Evolutionary conservation across 208 protist genomes (phyloP).

Genomic region (Acanthamoeba comandoni): DNA sequence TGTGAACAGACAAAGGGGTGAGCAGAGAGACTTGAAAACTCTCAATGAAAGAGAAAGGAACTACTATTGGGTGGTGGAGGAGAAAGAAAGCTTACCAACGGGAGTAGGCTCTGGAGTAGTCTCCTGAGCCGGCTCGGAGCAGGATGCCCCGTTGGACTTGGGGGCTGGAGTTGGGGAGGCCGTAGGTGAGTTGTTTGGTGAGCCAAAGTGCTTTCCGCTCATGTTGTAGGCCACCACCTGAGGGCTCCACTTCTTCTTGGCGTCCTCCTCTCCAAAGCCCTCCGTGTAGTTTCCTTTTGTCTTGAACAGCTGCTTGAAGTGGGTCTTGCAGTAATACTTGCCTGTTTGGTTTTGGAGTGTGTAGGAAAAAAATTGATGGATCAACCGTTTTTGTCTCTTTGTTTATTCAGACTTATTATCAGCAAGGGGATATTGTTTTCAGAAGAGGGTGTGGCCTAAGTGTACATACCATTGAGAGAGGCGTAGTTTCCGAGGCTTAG

Average conservation of each 20-base stretch:
- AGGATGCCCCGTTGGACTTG: too few species aligned
- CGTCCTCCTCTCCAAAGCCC: conserved; percentile 72
- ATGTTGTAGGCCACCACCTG: conserved; percentile 29
- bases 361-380: conserved; percentile 6
- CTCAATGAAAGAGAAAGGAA: too few species aligned
- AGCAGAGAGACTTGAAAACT: too few species aligned
- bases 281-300: conserved; percentile 84
- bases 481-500: conserved; percentile 14
- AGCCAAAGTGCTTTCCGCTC: conserved; percentile 52
- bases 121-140: too few species aligned
- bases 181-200: not conserved
- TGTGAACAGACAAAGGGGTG: too few species aligned
- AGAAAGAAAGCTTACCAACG: too few species aligned
- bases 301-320: conserved; percentile 83
- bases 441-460: not conserved
- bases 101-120: too few species aligned
- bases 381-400: too few species aligned
- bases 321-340: conserved; percentile 82
- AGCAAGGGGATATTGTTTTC: too few species aligned
- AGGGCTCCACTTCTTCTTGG: conserved; percentile 61
- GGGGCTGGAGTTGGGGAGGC: not conserved
- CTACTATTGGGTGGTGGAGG: too few species aligned
- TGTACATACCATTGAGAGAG: not conserved
- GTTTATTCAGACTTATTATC: too few species aligned
- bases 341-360: conserved; percentile 47